Percentiles rank a stretch among this genome's conserved stretches.
Evolutionary conservation across 306 rosid species (phyloP).

Genomic region (Pueraria montana): DNA sequence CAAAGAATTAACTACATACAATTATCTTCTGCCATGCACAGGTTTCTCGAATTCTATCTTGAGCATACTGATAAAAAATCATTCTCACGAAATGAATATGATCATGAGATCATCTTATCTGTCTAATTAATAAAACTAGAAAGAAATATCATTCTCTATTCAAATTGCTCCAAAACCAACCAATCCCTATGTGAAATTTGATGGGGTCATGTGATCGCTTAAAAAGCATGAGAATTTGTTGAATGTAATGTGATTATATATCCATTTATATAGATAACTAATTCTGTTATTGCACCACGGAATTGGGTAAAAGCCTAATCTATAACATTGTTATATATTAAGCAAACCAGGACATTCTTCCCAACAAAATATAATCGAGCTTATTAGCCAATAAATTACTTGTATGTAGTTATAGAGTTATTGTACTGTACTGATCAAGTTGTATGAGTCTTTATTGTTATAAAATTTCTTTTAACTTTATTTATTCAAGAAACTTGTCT

Average conservation of each 20-base stretch:
- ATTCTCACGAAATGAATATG: background rate
- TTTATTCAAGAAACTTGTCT: background rate
- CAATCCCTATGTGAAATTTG: background rate
- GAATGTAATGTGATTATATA: conserved; percentile 3
- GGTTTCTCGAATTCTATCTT: conserved; percentile 28
- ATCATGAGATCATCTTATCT: conserved; percentile 1
- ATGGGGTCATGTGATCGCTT: conserved; percentile 1
- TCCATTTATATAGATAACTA: background rate
- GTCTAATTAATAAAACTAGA: background rate
- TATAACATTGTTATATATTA: background rate
- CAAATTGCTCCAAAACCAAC: conserved; percentile 27
- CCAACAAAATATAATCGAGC: background rate
- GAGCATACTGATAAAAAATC: conserved; percentile 14
- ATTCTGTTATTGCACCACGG: background rate
- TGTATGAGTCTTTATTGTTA: no score
- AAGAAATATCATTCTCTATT: conserved; percentile 1
- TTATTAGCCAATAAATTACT: no score
- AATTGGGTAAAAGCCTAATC: background rate
- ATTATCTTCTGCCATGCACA: conserved; percentile 10
- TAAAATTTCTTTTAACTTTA: background rate
- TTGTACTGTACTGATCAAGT: no score
- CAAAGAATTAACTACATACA: conserved; percentile 33
- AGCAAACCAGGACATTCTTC: background rate
- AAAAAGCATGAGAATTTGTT: conserved; percentile 20
- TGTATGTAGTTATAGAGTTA: no score